These are phyloP conservation scores for Fusarium heterosporum DNA, from an alignment of 2,329 filamentous ascomycete species.

Conservation along the genomic window DNA sequence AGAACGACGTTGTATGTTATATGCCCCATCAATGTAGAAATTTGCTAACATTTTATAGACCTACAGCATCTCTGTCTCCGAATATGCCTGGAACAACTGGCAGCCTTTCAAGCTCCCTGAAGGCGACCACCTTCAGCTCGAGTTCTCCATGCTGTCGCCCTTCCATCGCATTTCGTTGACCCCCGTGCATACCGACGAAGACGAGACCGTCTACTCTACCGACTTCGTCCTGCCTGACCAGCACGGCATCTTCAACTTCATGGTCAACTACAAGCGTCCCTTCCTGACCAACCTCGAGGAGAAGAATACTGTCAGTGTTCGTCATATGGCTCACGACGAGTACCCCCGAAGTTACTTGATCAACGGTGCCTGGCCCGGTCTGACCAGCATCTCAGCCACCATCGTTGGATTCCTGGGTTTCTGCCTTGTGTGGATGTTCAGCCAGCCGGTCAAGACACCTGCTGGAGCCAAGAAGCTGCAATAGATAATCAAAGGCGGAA, in stretches of 20 bases:
- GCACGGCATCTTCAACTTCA: slow-evolving; percentile 99
- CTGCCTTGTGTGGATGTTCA: slow-evolving; percentile 87
- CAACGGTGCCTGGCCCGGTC: slow-evolving; percentile 93
- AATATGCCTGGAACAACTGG: slow-evolving; percentile 82
- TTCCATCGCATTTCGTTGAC: slow-evolving; percentile 88
- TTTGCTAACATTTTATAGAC: slow-evolving; percentile 64
- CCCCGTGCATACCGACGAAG: slow-evolving; percentile 67
- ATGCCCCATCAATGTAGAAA: background rate
- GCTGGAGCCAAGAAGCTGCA: slow-evolving; percentile 60
- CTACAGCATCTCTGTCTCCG: slow-evolving; percentile 89
- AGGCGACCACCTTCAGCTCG: slow-evolving; percentile 85
- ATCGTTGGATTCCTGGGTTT: slow-evolving; percentile 87
- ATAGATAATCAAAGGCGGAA: slow-evolving; percentile 48
- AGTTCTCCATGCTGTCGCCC: slow-evolving; percentile 98
- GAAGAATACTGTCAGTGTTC: slow-evolving; percentile 93
- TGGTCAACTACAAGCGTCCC: slow-evolving; percentile 95
- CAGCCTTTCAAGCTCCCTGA: slow-evolving; percentile 77
- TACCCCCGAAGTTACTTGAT: slow-evolving; percentile 93
- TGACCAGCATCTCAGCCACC: slow-evolving; percentile 86
- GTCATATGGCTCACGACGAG: slow-evolving; percentile 97
- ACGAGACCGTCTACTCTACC: slow-evolving; percentile 78
- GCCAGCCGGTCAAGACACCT: slow-evolving; percentile 58
- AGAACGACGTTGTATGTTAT: slow-evolving; percentile 89
- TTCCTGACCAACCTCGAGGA: slow-evolving; percentile 91
- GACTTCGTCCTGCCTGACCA: slow-evolving; percentile 91